Conservation (phyloP, 2,329 filamentous ascomycete genomes). For the Xylariaceae sp. region DNA sequence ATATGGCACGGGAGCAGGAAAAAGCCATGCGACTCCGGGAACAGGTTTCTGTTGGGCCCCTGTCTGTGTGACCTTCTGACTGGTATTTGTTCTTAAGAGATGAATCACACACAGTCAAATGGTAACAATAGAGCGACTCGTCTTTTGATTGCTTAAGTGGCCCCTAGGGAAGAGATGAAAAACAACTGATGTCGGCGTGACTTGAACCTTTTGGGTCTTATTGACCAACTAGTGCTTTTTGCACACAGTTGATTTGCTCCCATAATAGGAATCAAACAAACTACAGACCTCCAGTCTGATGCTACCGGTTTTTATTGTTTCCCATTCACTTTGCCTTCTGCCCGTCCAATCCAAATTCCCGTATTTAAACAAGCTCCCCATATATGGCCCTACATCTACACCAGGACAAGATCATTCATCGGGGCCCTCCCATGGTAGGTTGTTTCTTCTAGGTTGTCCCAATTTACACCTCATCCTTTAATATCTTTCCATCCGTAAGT, state of each 20-base stretch:
- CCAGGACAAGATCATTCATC: neutral
- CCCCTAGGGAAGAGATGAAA: neutral
- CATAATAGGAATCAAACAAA: neutral
- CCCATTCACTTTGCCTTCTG: neutral
- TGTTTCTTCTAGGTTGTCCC: neutral
- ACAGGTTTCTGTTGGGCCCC: slow-evolving; percentile 58
- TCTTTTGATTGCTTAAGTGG: neutral
- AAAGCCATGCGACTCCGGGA: slow-evolving; percentile 49
- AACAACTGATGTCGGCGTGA: neutral
- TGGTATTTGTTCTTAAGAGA: neutral
- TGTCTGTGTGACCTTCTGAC: slow-evolving; percentile 35
- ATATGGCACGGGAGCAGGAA: slow-evolving; percentile 42
- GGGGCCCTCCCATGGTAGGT: neutral
- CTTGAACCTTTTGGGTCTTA: neutral
- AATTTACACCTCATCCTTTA: neutral
- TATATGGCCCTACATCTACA: neutral
- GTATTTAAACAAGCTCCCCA: too few species aligned
- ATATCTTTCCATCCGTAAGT: neutral
- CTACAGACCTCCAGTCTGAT: neutral
- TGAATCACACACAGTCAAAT: neutral
- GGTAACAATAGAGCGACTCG: neutral
- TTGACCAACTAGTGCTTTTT: neutral
- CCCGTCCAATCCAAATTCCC: neutral
- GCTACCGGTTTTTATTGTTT: neutral
- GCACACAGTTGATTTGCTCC: neutral